Evolutionary conservation across 2,329 filamentous ascomycete genomes (phyloP).

Genomic region (Clarireedia hainanense): DNA sequence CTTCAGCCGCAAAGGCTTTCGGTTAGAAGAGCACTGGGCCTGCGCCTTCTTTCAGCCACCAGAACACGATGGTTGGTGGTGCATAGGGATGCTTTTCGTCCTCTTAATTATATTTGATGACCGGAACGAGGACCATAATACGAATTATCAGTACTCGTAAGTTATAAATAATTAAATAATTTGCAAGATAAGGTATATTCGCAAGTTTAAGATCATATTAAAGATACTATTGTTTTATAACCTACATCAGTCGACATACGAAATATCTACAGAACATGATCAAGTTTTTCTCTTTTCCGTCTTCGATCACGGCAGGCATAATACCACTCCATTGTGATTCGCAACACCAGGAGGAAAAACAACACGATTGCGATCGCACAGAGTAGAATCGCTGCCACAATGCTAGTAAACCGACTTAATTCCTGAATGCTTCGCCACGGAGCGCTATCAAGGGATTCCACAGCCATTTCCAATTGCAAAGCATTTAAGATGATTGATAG

Average conservation of each 20-base stretch:
- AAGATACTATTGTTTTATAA: no score
- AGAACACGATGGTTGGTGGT: no score
- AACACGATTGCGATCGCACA: neutral
- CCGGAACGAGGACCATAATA: no score
- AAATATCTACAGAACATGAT: neutral
- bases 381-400: neutral
- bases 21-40: no score
- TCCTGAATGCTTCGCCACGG: neutral
- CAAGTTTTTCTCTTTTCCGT: neutral
- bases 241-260: neutral
- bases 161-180: no score
- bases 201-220: no score
- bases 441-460: neutral
- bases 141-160: no score
- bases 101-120: no score
- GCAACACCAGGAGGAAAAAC: neutral
- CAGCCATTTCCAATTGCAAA: conserved; percentile 19
- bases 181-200: no score
- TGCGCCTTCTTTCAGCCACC: neutral
- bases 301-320: neutral
- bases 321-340: neutral
- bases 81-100: no score
- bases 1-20: no score
- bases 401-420: neutral
- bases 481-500: conserved; percentile 20